Evolutionary conservation across 495 filamentous ascomycete species (phyloP).

Genomic region (Aspergillus panamensis): DNA sequence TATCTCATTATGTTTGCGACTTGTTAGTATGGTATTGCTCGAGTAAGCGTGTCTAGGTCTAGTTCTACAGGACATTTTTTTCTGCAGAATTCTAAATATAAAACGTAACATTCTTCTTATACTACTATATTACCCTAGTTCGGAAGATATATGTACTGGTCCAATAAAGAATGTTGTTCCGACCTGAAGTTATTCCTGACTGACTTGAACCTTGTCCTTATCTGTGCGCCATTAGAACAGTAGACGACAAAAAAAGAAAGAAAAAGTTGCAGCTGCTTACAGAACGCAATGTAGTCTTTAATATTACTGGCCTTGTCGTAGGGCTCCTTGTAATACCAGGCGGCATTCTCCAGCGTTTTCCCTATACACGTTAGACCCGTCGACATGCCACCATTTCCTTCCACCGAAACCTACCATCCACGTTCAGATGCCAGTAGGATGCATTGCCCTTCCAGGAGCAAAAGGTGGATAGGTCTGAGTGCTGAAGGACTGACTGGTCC

Average conservation of each 20-base stretch:
- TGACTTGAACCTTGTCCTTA: conserved; percentile 41
- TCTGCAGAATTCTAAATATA: too few species aligned
- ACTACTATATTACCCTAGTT: too few species aligned
- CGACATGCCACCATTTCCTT: too few species aligned
- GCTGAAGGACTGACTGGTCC: conserved; percentile 44
- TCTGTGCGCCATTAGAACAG: conserved; percentile 23
- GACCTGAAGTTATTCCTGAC: conserved; percentile 23
- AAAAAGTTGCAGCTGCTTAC: conserved; percentile 38
- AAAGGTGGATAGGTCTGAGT: conserved; percentile 48
- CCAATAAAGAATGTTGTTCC: too few species aligned
- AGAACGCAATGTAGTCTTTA: conserved; percentile 65
- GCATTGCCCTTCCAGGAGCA: conserved; percentile 72
- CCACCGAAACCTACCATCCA: conserved; percentile 44
- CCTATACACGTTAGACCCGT: conserved; percentile 30
- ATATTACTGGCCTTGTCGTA: conserved; percentile 55
- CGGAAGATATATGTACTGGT: too few species aligned
- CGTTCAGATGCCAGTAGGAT: conserved; percentile 61
- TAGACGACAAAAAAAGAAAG: neutral
- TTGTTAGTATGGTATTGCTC: too few species aligned
- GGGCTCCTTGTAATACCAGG: conserved; percentile 64
- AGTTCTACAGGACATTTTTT: too few species aligned
- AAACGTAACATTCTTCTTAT: too few species aligned
- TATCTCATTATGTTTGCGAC: too few species aligned
- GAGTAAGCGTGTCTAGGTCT: too few species aligned
- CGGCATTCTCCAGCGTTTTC: conserved; percentile 55